A percentile compares a stretch with the other conserved stretches of the same genome.
phyloP scores from a whole-genome alignment of 192 early-diverging fungal genomes.

The Umbelopsis ramanniana region DNA sequence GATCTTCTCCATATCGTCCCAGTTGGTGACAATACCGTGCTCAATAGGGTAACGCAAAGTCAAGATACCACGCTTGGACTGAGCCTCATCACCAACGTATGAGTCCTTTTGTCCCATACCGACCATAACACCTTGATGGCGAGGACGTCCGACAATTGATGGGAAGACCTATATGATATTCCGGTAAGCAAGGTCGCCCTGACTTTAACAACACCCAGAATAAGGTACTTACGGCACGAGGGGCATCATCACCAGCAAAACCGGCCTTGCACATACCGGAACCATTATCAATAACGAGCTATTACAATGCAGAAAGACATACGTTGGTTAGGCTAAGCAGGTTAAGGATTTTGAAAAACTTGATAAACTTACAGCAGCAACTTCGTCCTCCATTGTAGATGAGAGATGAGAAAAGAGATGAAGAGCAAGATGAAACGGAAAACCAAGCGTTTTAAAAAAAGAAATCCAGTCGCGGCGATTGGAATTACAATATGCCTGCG shows the following conservation, averaged over 20 bases:
- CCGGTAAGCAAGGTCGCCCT: not conserved
- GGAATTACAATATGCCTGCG: constrained; percentile 18
- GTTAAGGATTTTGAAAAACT: not conserved
- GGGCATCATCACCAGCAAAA: constrained; percentile 91
- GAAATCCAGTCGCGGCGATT: constrained; percentile 12
- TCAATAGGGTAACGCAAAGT: constrained; percentile 89
- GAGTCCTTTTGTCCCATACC: constrained; percentile 93
- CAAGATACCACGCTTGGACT: constrained; percentile 88
- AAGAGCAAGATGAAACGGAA: not conserved
- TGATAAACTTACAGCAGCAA: constrained; percentile 72
- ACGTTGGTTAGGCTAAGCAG: not conserved
- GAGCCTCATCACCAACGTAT: constrained; percentile 91
- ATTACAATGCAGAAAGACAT: constrained; percentile 37
- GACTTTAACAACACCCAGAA: not conserved
- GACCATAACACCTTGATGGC: constrained; percentile 89
- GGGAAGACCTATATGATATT: constrained; percentile 62
- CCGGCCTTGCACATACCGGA: constrained; percentile 96
- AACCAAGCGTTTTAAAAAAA: constrained; percentile 11
- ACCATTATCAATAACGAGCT: constrained; percentile 90
- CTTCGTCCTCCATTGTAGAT: constrained; percentile 74
- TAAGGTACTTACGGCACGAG: constrained; percentile 70
- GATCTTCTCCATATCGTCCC: constrained; percentile 95
- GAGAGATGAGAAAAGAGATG: constrained; percentile 25
- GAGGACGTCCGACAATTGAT: constrained; percentile 85
- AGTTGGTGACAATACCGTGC: constrained; percentile 93